Evolutionary conservation across 257 asterid genomes (phyloP).

Genomic region (Nicotiana paniculata): DNA sequence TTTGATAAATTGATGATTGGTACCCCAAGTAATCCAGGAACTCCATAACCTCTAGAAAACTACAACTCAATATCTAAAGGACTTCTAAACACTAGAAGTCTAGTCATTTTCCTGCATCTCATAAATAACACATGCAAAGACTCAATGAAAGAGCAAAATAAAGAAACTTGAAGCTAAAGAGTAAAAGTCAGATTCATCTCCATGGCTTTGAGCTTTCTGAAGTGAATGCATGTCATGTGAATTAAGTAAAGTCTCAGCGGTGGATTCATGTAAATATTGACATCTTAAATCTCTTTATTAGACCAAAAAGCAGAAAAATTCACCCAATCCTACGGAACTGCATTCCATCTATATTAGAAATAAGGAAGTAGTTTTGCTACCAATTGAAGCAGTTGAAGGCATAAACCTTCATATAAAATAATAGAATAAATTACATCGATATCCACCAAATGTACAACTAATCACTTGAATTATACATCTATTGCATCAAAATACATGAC

Average conservation of each 20-base stretch:
- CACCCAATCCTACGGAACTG: neutral
- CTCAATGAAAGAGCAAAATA: neutral
- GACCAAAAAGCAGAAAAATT: neutral
- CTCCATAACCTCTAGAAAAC: neutral
- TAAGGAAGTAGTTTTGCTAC: neutral
- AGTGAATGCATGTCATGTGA: neutral
- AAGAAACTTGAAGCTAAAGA: neutral
- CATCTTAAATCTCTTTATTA: neutral
- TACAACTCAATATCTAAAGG: neutral
- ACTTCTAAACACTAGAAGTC: neutral
- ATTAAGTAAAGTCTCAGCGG: neutral
- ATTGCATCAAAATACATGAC: neutral
- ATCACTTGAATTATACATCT: neutral
- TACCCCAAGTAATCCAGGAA: neutral
- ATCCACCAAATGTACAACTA: neutral
- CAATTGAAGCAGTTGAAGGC: neutral
- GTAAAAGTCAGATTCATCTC: neutral
- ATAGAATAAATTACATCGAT: neutral
- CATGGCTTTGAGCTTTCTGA: neutral
- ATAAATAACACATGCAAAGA: neutral
- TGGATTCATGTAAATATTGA: neutral
- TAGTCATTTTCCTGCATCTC: neutral
- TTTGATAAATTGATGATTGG: neutral
- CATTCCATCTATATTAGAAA: neutral
- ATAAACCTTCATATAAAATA: neutral